Evolutionary conservation across 306 rosid species (phyloP), one percentile per base, ranked within the genome.

Genomic region (Acmispon strigosus): DNA sequence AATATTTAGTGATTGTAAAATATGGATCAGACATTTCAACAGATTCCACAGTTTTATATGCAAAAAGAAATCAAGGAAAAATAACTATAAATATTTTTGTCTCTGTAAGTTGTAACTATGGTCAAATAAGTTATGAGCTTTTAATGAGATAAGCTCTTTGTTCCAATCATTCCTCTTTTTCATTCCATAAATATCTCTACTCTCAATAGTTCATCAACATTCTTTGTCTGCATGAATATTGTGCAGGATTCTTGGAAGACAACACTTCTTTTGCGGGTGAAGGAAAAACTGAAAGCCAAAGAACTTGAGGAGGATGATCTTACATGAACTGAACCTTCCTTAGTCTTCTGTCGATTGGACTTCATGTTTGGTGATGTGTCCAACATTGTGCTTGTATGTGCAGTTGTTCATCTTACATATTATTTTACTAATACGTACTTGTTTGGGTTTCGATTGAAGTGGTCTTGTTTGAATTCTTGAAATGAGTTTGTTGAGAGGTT

Each of bases 271-370:
- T 71, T 95, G 80, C 87, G 99, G 88, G 99, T 95, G 88, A 95
- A 95, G 85, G 99, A 95, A 16, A 89, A 95, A 77, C 84, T 91
- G 84, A 95, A 95, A 81, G 92, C 99, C 76, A 95, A 89, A 84
- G 99, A 95, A 79, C 85, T 89, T 10, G 99, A 94, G 86, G 99
- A 95, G 69, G 99, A 94, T 63, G 99, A 95, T 77, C 99, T 95
- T 54, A 95, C 99, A 69, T 95, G 67, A 88, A 62, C 14, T 61
- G 62, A 49, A 49, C 41, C 42, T 8, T 37, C 41, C 42, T 8
- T 56, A 53, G 52, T 77, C 42, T 63, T 16, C 27, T 18, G 55
- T 66, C 15, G 42, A 39, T 55, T 73, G 73, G 43, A 48, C 62
- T 73, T 73, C 60, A 64, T 54, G 78, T 76, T 59, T 68, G 79